These are phyloP conservation scores for Geranomyces variabilis DNA, from an alignment of 192 early-diverging fungal species.

Conservation along the genomic window DNA sequence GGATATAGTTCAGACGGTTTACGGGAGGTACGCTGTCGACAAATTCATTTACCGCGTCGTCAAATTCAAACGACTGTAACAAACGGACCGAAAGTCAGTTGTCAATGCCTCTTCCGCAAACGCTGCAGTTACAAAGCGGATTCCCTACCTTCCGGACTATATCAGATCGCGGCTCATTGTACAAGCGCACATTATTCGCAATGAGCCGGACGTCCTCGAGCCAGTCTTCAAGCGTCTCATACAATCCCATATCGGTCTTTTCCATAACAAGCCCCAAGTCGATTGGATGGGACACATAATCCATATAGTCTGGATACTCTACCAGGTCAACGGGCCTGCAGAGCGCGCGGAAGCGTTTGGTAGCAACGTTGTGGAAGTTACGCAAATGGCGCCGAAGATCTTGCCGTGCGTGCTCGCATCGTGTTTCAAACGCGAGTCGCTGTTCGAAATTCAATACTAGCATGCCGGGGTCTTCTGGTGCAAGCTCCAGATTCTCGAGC, in stretches of 20 bases:
- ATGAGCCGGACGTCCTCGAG: conserved; percentile 28
- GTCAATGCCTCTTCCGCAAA: too few relatives aligned
- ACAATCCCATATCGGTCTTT: conserved; percentile 19
- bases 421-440: conserved; percentile 49
- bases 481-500: conserved; percentile 48
- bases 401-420: conserved; percentile 54
- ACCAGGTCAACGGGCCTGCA: conserved; percentile 50
- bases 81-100: too few relatives aligned
- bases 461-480: conserved; percentile 50
- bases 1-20: conserved; percentile 20
- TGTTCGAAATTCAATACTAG: conserved; percentile 55
- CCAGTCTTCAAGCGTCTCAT: conserved; percentile 36
- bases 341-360: conserved; percentile 38
- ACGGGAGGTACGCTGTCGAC: conserved; percentile 15
- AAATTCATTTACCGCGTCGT: conserved; percentile 15
- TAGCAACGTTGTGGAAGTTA: conserved; percentile 54
- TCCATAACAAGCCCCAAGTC: conserved; percentile 28
- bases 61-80: background rate
- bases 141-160: conserved; percentile 20
- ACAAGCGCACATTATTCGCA: conserved; percentile 13
- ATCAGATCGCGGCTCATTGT: conserved; percentile 25
- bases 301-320: conserved; percentile 51
- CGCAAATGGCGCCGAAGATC: conserved; percentile 62
- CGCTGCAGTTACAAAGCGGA: too few relatives aligned
- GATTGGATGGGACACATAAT: conserved; percentile 36